These are phyloP conservation scores for Candida gorgasii DNA, from an alignment of 805 yeast genomes.

Conservation along the genomic window DNA sequence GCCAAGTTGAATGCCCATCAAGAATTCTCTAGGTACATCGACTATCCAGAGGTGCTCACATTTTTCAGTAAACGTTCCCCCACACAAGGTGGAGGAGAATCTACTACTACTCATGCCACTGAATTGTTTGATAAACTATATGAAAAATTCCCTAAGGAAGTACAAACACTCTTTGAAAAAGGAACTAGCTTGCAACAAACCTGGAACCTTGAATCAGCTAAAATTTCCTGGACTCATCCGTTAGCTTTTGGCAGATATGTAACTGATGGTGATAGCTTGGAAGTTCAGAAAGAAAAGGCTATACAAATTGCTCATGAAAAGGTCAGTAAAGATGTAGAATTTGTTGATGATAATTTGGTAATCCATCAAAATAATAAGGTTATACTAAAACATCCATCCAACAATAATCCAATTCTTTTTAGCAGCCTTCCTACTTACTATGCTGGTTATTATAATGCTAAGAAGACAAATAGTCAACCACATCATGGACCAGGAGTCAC, in stretches of 20 bases:
- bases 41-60: conserved; percentile 19
- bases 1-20: conserved; percentile 19
- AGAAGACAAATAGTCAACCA: neutral
- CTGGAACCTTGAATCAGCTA: conserved; percentile 20
- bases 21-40: conserved; percentile 29
- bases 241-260: conserved; percentile 30
- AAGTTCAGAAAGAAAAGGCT: conserved; percentile 25
- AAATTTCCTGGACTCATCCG: conserved; percentile 25
- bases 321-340: conserved; percentile 22
- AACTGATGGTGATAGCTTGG: conserved; percentile 21
- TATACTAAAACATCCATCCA: conserved; percentile 4
- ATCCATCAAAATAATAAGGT: conserved; percentile 26
- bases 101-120: conserved; percentile 33
- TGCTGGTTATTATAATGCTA: neutral
- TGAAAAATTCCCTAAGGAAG: conserved; percentile 20
- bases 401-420: conserved; percentile 8
- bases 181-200: conserved; percentile 26
- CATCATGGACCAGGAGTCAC: neutral
- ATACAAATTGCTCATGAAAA: conserved; percentile 18
- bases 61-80: conserved; percentile 8
- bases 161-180: conserved; percentile 8
- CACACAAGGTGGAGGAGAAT: conserved; percentile 23
- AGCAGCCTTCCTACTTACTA: conserved; percentile 10
- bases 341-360: conserved; percentile 20
- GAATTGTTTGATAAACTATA: conserved; percentile 24